These are phyloP conservation scores for Phaffia australis DNA, from an alignment of 768 basidiomycete genomes.

Conservation along the genomic window DNA sequence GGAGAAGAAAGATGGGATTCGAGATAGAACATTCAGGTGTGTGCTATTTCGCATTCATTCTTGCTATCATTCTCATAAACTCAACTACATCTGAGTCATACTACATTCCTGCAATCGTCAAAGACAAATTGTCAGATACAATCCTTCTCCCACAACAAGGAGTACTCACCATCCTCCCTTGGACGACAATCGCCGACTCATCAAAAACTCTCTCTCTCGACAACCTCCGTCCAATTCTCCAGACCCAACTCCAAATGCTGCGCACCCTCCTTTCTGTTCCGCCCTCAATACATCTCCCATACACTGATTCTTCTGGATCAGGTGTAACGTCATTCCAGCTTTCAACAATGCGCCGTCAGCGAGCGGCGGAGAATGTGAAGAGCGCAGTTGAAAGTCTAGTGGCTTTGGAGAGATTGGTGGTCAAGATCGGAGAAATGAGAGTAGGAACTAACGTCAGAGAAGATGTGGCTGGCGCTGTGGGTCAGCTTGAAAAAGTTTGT, in stretches of 20 bases:
- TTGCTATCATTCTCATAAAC: background rate
- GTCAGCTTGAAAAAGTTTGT: conserved; percentile 60
- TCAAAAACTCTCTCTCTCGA: conserved; percentile 7
- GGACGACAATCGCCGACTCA: conserved; percentile 28
- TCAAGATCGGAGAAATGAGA: conserved; percentile 84
- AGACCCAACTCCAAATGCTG: conserved; percentile 60
- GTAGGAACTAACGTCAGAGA: conserved; percentile 64
- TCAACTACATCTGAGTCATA: background rate
- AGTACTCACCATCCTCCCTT: conserved; percentile 68
- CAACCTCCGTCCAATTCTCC: conserved; percentile 39
- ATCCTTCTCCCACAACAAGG: conserved; percentile 95
- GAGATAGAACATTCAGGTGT: conserved; percentile 48
- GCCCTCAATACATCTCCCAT: conserved; percentile 27
- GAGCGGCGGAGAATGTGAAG: conserved; percentile 57
- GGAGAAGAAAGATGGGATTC: conserved; percentile 53
- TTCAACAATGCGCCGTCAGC: conserved; percentile 41
- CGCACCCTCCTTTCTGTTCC: conserved; percentile 72
- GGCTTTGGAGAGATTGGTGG: conserved; percentile 73
- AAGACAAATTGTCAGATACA: conserved; percentile 48
- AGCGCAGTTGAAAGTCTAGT: conserved; percentile 61
- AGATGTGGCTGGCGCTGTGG: conserved; percentile 60
- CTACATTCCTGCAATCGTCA: background rate
- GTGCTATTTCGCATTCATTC: too few species aligned
- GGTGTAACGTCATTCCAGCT: conserved; percentile 4
- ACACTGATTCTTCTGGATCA: background rate